Base-by-base conservation (phyloP, 176 grass and related monocot genomes). In the Carex cristatella region DNA sequence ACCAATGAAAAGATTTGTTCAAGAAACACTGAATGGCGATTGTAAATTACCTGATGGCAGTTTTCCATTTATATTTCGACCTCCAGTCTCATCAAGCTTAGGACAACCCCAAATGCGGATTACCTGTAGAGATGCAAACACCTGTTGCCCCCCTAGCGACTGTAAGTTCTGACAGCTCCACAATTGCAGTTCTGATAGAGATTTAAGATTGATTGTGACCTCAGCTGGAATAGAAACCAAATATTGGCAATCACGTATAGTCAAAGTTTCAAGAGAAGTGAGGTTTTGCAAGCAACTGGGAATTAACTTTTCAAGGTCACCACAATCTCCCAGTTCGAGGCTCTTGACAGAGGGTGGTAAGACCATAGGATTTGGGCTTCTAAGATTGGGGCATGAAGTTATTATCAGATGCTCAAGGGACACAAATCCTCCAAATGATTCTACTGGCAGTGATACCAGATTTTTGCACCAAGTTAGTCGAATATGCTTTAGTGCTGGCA, bases 301-400 rank as follows among this genome's bases (percentile, higher is more conserved):
- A 40, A 83, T n/a, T 3, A 28, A 75, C 7, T 63, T 44, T 32
- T 51, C 79, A 55, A 87, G 49, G n/a, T 82, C 32, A 23, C 86
- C 79, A 31, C 79, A 87, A 2, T 30, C 28, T 46, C 2, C 2
- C 14, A 87, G 19, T 30, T 30, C 7, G 4, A 82, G 53, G 5
- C 12, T 7, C 37, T 87, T 72, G 65, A 87, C 19, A 7, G 79
- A 87, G 10, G 79, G 19, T 38, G 86, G 86, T 19, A 87, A 71
- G 4, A 44, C 33, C 63, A 87, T 71, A 5, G 18, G 56, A 15
- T 79, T 68, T 10, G 28, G 37, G 28, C 32, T 19, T 9, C 3
- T 74, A 28, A 87, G 86, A 10, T 65, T 72, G 5, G 56, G 66
- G 30, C 87, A 89, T 2, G 10, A 4, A 10, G 10, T 0, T 18